Evolutionary conservation across 192 early-diverging fungal species (phyloP).

Genomic region (Geranomyces michiganensis): DNA sequence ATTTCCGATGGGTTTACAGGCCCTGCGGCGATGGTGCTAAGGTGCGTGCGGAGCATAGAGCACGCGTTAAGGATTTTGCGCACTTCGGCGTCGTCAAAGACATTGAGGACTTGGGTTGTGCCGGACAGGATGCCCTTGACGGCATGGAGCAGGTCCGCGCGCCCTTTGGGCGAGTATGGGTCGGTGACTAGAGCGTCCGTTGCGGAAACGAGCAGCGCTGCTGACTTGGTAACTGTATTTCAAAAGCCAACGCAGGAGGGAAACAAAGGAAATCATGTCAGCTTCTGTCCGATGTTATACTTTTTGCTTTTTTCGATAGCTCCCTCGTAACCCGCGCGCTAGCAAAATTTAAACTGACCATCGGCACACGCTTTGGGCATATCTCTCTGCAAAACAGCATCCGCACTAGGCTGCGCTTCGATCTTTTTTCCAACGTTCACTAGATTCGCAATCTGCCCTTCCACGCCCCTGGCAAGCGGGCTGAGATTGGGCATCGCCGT

Average conservation of each 20-base stretch:
- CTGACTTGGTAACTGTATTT: conserved; percentile 46
- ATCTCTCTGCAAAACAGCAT: conserved; percentile 39
- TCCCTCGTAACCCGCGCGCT: neutral
- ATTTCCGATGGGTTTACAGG: neutral
- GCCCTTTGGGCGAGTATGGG: conserved; percentile 44
- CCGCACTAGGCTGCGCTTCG: conserved; percentile 38
- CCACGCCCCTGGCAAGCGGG: conserved; percentile 41
- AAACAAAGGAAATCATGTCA: neutral
- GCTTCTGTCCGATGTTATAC: no score
- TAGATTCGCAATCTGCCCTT: conserved; percentile 49
- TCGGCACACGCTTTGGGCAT: conserved; percentile 49
- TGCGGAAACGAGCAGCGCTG: conserved; percentile 42
- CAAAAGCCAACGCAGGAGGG: no score
- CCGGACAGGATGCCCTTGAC: conserved; percentile 58
- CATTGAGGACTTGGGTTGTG: conserved; percentile 47
- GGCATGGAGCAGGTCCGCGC: conserved; percentile 45
- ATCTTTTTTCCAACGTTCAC: conserved; percentile 44
- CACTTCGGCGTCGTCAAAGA: conserved; percentile 54
- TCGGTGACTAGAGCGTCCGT: conserved; percentile 40
- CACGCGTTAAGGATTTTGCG: conserved; percentile 44
- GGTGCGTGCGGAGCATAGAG: conserved; percentile 11
- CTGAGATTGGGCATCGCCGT: conserved; percentile 53
- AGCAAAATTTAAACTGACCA: conserved; percentile 28
- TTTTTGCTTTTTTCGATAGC: no score
- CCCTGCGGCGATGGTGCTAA: conserved; percentile 22